Conservation (phyloP, 306 rosid species). For the Pyrus pyrifolia region DNA sequence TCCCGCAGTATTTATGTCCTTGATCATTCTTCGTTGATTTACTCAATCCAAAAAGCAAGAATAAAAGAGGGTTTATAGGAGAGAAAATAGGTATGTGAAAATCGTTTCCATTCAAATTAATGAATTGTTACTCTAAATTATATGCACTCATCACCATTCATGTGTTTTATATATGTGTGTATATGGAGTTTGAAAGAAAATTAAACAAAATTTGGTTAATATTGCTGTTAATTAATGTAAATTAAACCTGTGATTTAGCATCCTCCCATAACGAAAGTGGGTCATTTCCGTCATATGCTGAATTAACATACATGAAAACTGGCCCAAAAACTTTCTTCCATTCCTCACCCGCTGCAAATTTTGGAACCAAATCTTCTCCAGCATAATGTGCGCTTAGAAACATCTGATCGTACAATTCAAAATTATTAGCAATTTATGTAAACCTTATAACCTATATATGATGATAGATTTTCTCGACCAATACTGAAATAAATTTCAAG, state of each 20-base stretch:
- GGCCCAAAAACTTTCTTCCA: constrained; percentile 55
- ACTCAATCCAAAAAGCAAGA: not conserved
- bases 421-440: not conserved
- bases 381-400: constrained; percentile 48
- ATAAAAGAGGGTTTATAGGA: not conserved
- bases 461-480: not conserved
- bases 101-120: not conserved
- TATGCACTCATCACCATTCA: not conserved
- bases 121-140: not conserved
- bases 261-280: constrained; percentile 33
- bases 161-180: not conserved
- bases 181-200: not conserved
- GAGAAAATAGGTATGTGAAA: not conserved
- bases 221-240: not conserved
- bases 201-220: not conserved
- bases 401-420: constrained; percentile 14
- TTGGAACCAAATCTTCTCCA: constrained; percentile 41
- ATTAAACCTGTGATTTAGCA: constrained; percentile 36
- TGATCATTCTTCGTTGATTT: not conserved
- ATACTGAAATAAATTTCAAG: not conserved
- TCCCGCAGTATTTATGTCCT: not conserved
- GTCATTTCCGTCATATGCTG: constrained; percentile 19
- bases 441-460: too few relatives aligned
- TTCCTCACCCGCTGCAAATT: constrained; percentile 25
- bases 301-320: constrained; percentile 33